Base-by-base conservation (phyloP, 2,329 filamentous ascomycete genomes). In the Trichoderma sp. region DNA sequence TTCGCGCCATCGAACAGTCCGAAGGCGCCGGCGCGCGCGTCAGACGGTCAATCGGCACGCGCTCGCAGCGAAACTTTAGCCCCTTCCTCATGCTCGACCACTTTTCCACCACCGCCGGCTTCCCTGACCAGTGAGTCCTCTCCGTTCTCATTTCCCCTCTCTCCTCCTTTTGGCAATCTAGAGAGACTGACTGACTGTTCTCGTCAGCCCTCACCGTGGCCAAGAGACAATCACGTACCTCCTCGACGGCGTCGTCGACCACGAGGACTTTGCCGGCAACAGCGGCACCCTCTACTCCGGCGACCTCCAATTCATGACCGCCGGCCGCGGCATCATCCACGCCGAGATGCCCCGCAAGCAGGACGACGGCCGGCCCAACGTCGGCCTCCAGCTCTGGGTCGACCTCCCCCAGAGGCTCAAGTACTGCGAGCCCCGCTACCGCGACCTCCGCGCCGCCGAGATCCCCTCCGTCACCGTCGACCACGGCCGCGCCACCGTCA, bases 301-400 rank as follows among this genome's bases (percentile, higher is more conserved):
- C n/a, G 94, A 97, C 77, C 81, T 98, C 57, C 94, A 98, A 77
- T 98, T 98, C 84, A 98, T 98, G 95, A 97, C 94, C 0, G 94
- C 94, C 1, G 94, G 94, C 4, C 84, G 86, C 22, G 94, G 94
- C 50, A 96, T 98, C 74, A 91, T 97, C 79, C 95, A 98, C 79
- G 92, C 94, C 42, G 94, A 98, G 80, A 97, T 98, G 93, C 94
- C 94, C 10, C 86, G 87, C 65, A 88, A 92, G 75, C 92, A 93
- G 76, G 78, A 84, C 1, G 92, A 95, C 76, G 92, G 92, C 60
- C 87, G 84, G 67, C 83, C 90, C 68, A 97, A 94, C 78, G 86
- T 96, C 64, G 94, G 94, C 37, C 87, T 98, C 81, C 95, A 98
- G 82, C 84, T 98, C 25, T 98, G 95, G 94, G 94, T 98, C 56